A percentile compares a stretch with the other conserved stretches of the same genome.
These are phyloP conservation scores for Saccharomycopsis schoenii DNA, from an alignment of 805 yeast species.

Conservation along the genomic window DNA sequence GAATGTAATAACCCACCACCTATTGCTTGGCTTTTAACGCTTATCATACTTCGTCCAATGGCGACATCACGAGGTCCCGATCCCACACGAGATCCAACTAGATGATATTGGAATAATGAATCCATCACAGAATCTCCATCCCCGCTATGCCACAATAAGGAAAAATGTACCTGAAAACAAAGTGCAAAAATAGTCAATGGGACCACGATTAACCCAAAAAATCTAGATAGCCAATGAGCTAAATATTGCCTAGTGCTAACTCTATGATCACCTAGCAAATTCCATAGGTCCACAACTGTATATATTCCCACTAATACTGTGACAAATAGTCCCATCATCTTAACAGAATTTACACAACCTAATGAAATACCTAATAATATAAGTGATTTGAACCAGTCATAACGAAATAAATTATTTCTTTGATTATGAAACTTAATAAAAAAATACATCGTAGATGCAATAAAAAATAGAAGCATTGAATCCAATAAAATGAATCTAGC, in stretches of 20 bases:
- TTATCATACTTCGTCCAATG: slow-evolving; percentile 39
- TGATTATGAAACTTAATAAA: slow-evolving; percentile 61
- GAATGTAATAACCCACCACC: slow-evolving; percentile 69
- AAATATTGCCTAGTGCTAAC: slow-evolving; percentile 40
- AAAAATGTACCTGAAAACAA: slow-evolving; percentile 68
- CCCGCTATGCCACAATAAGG: slow-evolving; percentile 59
- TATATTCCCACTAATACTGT: slow-evolving; percentile 85
- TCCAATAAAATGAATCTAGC: slow-evolving; percentile 85
- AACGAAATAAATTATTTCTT: slow-evolving; percentile 41
- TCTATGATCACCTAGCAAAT: slow-evolving; percentile 57
- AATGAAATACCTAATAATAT: slow-evolving; percentile 70
- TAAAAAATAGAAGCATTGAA: slow-evolving; percentile 82
- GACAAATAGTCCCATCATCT: slow-evolving; percentile 92
- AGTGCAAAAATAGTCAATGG: slow-evolving; percentile 54
- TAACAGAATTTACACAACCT: slow-evolving; percentile 86
- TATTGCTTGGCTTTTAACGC: slow-evolving; percentile 52
- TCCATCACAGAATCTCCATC: slow-evolving; percentile 72
- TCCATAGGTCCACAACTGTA: slow-evolving; percentile 82
- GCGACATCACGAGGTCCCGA: slow-evolving; percentile 64
- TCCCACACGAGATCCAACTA: slow-evolving; percentile 52
- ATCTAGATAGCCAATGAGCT: slow-evolving; percentile 58
- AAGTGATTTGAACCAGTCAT: slow-evolving; percentile 91
- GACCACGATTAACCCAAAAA: slow-evolving; percentile 47
- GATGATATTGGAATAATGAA: slow-evolving; percentile 69
- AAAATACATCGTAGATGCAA: slow-evolving; percentile 68